Evolutionary conservation across 495 filamentous ascomycete genomes (phyloP), one percentile per base, ranked within the genome.

Genomic region (Aspergillus avenaceus): DNA sequence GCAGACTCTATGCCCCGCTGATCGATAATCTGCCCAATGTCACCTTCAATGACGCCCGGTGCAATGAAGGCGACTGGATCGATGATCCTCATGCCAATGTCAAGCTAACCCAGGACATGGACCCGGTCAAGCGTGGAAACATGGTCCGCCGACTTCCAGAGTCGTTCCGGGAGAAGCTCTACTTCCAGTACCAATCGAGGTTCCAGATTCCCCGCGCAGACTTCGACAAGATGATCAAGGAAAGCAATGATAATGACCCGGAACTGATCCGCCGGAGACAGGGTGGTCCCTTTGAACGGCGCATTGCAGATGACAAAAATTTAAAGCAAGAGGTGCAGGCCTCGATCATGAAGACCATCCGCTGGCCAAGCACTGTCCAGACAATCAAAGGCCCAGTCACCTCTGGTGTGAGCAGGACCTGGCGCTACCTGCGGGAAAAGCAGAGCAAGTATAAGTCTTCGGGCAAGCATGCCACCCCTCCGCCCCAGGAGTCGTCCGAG

Each of bases 71-170:
- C 3, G 76, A 84, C 51, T 91, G 87, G 86, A 74, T 84, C 19
- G 70, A 80, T 53, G 84, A 88, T 60, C 75, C 80, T 0, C 71
- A 79, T 6, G 67, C 72, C 34, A 80, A 86, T 52, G 64, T 82
- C 22, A 75, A 70, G 18, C 71, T 98, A 34, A 74, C 65, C 22
- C 93, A 98, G 63, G 91, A 97, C 62, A 91, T 96, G 88, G 87
- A 96, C 56, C 90, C 90, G 0, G 66, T 88, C 37, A 89, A 84
- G 60, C 82, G 93, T 36, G 91, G 87, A 18, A 97, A 98, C 63
- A 97, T 97, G 87, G 91, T 98, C 8, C 83, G 95, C 9, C 85
- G 93, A 21, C 73, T 98, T 11, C 95, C 93, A 0, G 90, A 87
- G 49, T 73, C 84, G 1, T 97, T 98, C 78, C 80, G 93, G 12